Conservation (phyloP, 495 filamentous ascomycete species). For the Barbatosphaeria neglecta region DNA sequence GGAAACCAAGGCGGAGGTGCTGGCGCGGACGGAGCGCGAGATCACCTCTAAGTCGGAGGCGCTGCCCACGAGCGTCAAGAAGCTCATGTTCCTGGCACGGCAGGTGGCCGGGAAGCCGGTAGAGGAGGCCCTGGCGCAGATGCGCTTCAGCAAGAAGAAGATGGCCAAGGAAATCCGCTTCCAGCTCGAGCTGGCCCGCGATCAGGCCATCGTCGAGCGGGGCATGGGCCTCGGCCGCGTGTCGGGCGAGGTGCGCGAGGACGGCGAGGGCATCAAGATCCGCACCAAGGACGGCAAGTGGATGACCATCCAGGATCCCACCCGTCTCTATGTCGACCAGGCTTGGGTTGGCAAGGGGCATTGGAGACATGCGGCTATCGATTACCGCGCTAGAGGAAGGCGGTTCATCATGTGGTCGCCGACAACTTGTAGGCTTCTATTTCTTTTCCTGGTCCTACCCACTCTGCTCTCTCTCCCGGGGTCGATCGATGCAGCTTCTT, state of each 20-base stretch:
- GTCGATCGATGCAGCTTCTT: no score
- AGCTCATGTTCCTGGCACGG: constrained; percentile 66
- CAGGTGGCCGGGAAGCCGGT: constrained; percentile 88
- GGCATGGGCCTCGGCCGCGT: constrained; percentile 71
- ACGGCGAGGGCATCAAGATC: constrained; percentile 24
- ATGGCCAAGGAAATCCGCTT: constrained; percentile 65
- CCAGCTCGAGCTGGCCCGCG: constrained; percentile 66
- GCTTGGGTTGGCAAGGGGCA: constrained; percentile 80
- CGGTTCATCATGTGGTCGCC: constrained; percentile 46
- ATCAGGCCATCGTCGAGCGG: constrained; percentile 60
- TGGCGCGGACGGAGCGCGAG: constrained; percentile 65
- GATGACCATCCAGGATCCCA: constrained; percentile 54
- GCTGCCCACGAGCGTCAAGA: constrained; percentile 77
- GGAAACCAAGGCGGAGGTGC: constrained; percentile 46
- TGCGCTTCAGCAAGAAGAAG: constrained; percentile 93
- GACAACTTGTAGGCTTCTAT: constrained; percentile 47
- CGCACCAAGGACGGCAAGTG: constrained; percentile 46
- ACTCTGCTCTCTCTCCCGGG: no score
- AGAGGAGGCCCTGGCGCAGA: constrained; percentile 86
- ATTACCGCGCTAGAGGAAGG: constrained; percentile 59
- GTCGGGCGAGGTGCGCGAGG: constrained; percentile 9
- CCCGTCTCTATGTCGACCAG: constrained; percentile 72
- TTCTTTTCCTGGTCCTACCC: no score
- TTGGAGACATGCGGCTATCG: constrained; percentile 34
- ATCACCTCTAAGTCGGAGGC: constrained; percentile 48